Evolutionary conservation across 1,284 basidiomycete species (phyloP).

Genomic region (Apiotrichum akiyoshidainum): DNA sequence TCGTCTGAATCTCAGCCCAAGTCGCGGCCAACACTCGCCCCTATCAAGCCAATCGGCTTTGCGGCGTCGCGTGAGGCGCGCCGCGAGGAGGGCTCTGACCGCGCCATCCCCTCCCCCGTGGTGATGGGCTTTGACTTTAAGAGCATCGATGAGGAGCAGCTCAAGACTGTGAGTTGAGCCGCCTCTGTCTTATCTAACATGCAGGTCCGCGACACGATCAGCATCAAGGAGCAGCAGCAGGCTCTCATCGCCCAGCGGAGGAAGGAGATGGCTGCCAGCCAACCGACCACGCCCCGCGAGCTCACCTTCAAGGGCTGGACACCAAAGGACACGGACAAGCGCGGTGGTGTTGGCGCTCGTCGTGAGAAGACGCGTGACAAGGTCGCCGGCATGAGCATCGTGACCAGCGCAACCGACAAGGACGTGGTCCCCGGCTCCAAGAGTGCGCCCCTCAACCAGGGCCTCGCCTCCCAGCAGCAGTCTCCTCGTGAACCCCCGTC

Average conservation of each 20-base stretch:
- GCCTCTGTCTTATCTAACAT: neutral
- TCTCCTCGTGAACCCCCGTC: conserved; percentile 40
- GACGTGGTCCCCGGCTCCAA: conserved; percentile 42
- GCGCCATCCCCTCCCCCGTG: conserved; percentile 40
- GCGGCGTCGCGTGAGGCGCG: conserved; percentile 38
- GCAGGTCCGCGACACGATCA: conserved; percentile 47
- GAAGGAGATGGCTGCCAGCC: conserved; percentile 35
- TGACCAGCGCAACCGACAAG: conserved; percentile 35
- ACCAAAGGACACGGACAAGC: conserved; percentile 35
- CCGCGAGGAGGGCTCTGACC: conserved; percentile 29
- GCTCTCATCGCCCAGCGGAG: conserved; percentile 45
- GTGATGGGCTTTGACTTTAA: conserved; percentile 50
- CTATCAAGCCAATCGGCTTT: conserved; percentile 46
- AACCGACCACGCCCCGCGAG: conserved; percentile 40
- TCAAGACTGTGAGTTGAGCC: conserved; percentile 41
- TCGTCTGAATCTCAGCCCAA: conserved; percentile 6
- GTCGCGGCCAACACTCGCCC: conserved; percentile 21
- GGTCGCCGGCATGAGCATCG: conserved; percentile 46
- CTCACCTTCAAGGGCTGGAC: conserved; percentile 47
- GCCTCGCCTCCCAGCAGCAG: conserved; percentile 38
- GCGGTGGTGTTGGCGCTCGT: conserved; percentile 38
- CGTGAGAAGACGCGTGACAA: conserved; percentile 47
- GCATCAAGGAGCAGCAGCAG: conserved; percentile 48
- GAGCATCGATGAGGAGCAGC: conserved; percentile 41
- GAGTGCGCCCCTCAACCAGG: conserved; percentile 45